Percentiles rank a stretch among this genome's conserved stretches.
Evolutionary conservation across 345 rosid genomes (phyloP).

Genomic region (Melaleuca quinquenervia): DNA sequence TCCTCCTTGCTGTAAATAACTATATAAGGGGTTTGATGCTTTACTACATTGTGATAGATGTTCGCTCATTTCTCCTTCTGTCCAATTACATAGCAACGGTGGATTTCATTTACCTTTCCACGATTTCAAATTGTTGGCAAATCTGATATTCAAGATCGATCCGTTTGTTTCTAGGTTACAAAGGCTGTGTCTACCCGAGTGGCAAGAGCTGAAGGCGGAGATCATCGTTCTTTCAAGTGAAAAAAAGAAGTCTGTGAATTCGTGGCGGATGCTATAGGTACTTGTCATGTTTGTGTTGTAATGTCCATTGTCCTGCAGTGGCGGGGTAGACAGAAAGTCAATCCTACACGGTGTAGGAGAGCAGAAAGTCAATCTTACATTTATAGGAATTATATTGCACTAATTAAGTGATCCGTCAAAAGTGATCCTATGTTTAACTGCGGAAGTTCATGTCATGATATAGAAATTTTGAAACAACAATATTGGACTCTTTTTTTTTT

Average conservation of each 20-base stretch:
- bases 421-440: background rate
- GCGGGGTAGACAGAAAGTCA: background rate
- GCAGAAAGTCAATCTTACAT: background rate
- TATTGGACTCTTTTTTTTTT: too few relatives aligned
- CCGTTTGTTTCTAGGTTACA: slow-evolving; percentile 13
- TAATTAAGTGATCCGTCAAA: background rate
- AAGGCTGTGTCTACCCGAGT: slow-evolving; percentile 32
- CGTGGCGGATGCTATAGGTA: background rate
- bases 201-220: slow-evolving; percentile 5
- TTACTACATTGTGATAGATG: background rate
- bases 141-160: background rate
- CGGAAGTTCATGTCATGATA: background rate
- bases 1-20: background rate
- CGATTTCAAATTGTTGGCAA: background rate
- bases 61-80: background rate
- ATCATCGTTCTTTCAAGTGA: background rate
- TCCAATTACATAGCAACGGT: background rate
- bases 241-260: background rate
- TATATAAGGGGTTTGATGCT: background rate
- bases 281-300: background rate
- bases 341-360: background rate
- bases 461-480: too few relatives aligned
- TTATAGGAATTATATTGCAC: background rate
- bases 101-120: background rate
- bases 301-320: background rate